Evolutionary conservation across 1,139 yeast species (phyloP).

Genomic region (Zygosaccharomyces sapae): DNA sequence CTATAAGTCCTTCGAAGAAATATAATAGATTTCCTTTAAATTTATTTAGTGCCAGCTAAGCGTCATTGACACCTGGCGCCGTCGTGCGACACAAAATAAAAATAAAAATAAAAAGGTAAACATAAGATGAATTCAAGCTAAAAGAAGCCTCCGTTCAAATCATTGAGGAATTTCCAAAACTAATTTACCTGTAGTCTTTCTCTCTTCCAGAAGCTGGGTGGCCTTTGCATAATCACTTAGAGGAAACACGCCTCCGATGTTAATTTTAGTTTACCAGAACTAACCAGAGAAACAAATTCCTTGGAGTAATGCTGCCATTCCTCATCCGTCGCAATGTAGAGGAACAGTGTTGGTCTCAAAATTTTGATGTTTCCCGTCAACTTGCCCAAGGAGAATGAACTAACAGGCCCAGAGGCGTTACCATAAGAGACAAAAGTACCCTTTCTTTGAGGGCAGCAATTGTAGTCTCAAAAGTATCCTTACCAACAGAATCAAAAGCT

Average conservation of each 20-base stretch:
- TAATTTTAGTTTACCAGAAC: constrained; percentile 50
- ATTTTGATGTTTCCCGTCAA: constrained; percentile 62
- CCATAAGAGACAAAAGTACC: constrained; percentile 79
- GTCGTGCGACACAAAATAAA: constrained; percentile 3
- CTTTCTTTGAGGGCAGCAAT: constrained; percentile 59
- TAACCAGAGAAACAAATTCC: constrained; percentile 44
- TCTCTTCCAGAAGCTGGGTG: constrained; percentile 60
- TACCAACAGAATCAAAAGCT: constrained; percentile 78
- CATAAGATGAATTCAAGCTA: too few species aligned
- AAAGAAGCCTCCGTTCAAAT: constrained; percentile 1
- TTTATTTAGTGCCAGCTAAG: background rate
- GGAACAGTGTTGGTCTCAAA: constrained; percentile 56
- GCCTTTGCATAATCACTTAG: constrained; percentile 63
- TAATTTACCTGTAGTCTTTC: constrained; percentile 76
- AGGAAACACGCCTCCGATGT: constrained; percentile 53
- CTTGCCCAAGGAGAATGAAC: constrained; percentile 52
- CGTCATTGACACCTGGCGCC: constrained; percentile 5
- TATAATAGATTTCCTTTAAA: background rate
- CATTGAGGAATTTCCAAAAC: constrained; percentile 53
- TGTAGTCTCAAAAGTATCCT: constrained; percentile 66
- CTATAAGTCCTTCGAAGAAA: background rate
- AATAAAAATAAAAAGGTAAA: too few species aligned
- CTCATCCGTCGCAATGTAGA: constrained; percentile 49
- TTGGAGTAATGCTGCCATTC: constrained; percentile 57
- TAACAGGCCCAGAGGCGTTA: constrained; percentile 81